phyloP scores from a whole-genome alignment of 768 basidiomycete species.

The Ramaria sp. region DNA sequence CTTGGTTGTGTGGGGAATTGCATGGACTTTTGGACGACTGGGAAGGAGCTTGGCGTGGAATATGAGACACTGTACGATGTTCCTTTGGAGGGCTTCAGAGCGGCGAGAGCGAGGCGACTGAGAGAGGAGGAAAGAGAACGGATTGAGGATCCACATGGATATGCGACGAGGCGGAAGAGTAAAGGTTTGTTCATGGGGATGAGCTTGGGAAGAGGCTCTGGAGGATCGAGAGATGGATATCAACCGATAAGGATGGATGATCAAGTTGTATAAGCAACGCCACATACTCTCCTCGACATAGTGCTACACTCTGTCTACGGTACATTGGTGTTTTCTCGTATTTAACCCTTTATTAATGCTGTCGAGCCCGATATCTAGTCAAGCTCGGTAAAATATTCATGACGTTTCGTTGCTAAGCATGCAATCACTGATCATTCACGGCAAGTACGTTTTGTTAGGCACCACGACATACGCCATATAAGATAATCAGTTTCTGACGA shows the following conservation, averaged over 20 bases:
- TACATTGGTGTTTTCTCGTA: too few relatives aligned
- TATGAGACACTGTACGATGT: constrained; percentile 88
- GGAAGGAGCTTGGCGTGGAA: constrained; percentile 78
- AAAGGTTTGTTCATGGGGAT: constrained; percentile 26
- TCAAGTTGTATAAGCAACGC: constrained; percentile 8
- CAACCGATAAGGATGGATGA: constrained; percentile 43
- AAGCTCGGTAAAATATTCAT: too few relatives aligned
- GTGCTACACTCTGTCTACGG: too few relatives aligned
- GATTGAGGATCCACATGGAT: constrained; percentile 39
- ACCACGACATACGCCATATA: too few relatives aligned
- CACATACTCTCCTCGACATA: not conserved
- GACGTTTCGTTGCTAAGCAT: too few relatives aligned
- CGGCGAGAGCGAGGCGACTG: constrained; percentile 53
- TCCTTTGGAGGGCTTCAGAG: constrained; percentile 72
- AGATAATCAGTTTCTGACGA: too few relatives aligned
- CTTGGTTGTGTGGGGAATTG: constrained; percentile 69
- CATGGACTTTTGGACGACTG: constrained; percentile 89
- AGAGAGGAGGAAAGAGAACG: constrained; percentile 48
- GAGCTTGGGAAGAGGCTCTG: constrained; percentile 19
- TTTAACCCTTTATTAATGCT: too few relatives aligned
- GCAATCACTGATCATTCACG: too few relatives aligned
- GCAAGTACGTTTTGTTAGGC: too few relatives aligned
- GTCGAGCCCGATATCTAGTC: too few relatives aligned
- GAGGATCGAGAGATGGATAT: constrained; percentile 41
- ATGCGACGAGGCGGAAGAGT: constrained; percentile 26